Evolutionary conservation across 2,329 filamentous ascomycete species (phyloP).

Genomic region (Nectriaceae sp.): DNA sequence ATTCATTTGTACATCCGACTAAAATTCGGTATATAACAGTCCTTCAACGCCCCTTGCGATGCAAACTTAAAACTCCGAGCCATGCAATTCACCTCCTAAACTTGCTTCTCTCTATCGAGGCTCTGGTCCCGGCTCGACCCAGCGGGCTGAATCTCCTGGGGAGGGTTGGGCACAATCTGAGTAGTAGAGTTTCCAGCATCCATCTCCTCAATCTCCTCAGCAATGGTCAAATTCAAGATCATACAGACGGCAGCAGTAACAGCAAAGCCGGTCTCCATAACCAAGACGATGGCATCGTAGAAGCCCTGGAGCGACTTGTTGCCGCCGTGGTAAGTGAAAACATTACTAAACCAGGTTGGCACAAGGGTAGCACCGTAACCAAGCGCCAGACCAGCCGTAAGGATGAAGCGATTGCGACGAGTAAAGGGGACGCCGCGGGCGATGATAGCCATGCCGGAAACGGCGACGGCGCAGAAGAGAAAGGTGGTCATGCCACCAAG

Average conservation of each 20-base stretch:
- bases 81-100: not conserved
- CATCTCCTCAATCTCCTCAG: conserved; percentile 67
- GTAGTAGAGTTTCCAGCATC: conserved; percentile 24
- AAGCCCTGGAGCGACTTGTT: conserved; percentile 72
- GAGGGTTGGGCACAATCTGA: conserved; percentile 15
- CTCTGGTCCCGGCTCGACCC: conserved; percentile 25
- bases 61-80: no score
- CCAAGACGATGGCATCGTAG: conserved; percentile 70
- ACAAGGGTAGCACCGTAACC: conserved; percentile 72
- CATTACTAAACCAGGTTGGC: conserved; percentile 65
- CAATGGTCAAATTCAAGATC: conserved; percentile 71
- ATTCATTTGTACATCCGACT: not conserved
- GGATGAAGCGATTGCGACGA: conserved; percentile 79
- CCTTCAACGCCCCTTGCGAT: not conserved
- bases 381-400: conserved; percentile 72
- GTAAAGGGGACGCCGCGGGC: conserved; percentile 69
- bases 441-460: conserved; percentile 78
- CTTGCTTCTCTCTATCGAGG: conserved; percentile 20
- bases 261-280: conserved; percentile 76
- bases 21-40: no score
- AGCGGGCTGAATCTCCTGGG: conserved; percentile 9
- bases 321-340: conserved; percentile 72
- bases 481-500: conserved; percentile 79
- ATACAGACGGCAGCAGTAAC: conserved; percentile 74
- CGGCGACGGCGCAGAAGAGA: conserved; percentile 74